These are phyloP conservation scores for Nothopassalora personata DNA, from an alignment of 2,329 filamentous ascomycete species.

Conservation along the genomic window DNA sequence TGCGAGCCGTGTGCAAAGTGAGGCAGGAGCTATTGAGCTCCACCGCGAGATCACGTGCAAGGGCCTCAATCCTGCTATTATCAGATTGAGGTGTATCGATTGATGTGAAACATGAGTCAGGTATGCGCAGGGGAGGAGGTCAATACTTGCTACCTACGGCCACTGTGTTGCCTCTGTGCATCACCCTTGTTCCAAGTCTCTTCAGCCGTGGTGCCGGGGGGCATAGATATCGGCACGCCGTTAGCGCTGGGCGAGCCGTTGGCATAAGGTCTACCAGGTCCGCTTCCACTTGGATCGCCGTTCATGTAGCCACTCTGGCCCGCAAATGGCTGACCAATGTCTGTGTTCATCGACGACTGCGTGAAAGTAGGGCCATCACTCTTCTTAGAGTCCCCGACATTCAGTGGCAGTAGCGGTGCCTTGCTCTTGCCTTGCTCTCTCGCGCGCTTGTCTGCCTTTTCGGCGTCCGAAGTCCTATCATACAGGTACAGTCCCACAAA, in stretches of 20 bases:
- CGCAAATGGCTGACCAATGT: conserved; percentile 14
- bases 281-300: conserved; percentile 20
- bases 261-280: conserved; percentile 19
- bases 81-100: not conserved
- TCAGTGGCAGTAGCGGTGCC: conserved; percentile 62
- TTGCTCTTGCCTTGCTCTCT: conserved; percentile 55
- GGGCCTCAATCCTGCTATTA: not conserved
- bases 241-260: conserved; percentile 10
- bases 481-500: conserved; percentile 93
- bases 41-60: not conserved
- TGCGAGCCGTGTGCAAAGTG: not conserved
- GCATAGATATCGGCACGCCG: conserved; percentile 43
- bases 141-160: not conserved
- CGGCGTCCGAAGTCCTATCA: conserved; percentile 82
- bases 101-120: not conserved
- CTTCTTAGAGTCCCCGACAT: conserved; percentile 30
- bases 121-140: not conserved
- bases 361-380: conserved; percentile 28
- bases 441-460: conserved; percentile 78
- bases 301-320: conserved; percentile 29
- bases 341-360: conserved; percentile 18
- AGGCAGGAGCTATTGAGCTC: not conserved
- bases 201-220: conserved; percentile 77
- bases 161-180: conserved; percentile 12
- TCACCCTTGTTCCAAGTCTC: conserved; percentile 67